Evolutionary conservation across 805 yeast genomes (phyloP), one percentile per base, ranked within the genome.

Genomic region (Kluyveromyces wickerhamii): DNA sequence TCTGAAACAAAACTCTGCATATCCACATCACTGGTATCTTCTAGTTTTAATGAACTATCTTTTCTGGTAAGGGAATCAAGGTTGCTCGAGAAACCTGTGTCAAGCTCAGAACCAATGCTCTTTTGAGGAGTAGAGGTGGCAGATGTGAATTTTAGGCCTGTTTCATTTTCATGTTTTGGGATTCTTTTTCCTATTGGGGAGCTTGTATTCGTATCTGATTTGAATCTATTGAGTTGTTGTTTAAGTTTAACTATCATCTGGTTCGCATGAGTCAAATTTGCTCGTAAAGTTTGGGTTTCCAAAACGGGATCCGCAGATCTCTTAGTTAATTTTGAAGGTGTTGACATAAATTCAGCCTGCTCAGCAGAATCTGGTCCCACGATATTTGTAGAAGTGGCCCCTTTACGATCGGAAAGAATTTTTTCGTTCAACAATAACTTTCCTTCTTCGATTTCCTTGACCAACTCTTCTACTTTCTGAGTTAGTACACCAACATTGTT

Each of bases 191-290:
- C n/a, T 12, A 14, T 11, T 20, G 26, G 5, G 13, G 26, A 9
- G 17, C n/a, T 21, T 15, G n/a, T 21, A 12, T 12, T 13, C 7
- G 16, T 13, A 4, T 27, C 27, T 2, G 49, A 45, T 27, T 57
- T 53, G 3, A 54, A 27, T 32, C 49, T 49, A 15, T 42, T 27
- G 15, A 54, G 48, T 37, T 53, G 54, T 7, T 48, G 60, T 51
- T 81, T 70, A 41, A 81, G 63, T 45, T 70, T 77, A n/a, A 74
- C 59, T 31, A 82, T 75, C 2, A 76, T 70, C 40, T 69, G 66
- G 46, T 78, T 74, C 4, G 88, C 80, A 55, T 71, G 83, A 12
- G 67, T 65, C 44, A 84, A 64, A 16, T 82, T 77, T 0, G 80
- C 69, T 42, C 70, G 67, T 43, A 81, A 57, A 1, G 87, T 77